phyloP scores from a whole-genome alignment of 169 alveolate species.

The Plasmodium adleri region DNA sequence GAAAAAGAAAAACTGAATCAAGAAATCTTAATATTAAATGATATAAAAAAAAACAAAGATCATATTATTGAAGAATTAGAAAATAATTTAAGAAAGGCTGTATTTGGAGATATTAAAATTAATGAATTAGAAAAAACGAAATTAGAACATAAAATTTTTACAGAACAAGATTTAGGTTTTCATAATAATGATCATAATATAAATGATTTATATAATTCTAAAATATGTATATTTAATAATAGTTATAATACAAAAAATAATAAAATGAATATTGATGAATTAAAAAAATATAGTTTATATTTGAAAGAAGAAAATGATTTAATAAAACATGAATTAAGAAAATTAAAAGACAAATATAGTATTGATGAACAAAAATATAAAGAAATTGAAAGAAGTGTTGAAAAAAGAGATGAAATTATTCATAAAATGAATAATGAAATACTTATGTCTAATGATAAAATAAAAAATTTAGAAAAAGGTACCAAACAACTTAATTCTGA shows the following conservation, averaged over 20 bases:
- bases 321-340: conserved; percentile 66
- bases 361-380: conserved; percentile 56
- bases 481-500: conserved; percentile 53
- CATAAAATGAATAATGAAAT: conserved; percentile 65
- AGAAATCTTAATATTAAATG: conserved; percentile 49
- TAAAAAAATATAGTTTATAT: conserved; percentile 60
- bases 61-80: conserved; percentile 63
- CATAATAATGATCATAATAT: conserved; percentile 15
- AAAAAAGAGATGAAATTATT: conserved; percentile 71
- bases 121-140: conserved; percentile 49
- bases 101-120: conserved; percentile 64
- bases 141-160: conserved; percentile 47
- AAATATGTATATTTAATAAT: conserved; percentile 62
- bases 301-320: conserved; percentile 72
- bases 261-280: conserved; percentile 9
- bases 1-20: conserved; percentile 67
- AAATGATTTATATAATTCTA: conserved; percentile 25
- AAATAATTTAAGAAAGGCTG: conserved; percentile 75
- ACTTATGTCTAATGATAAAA: conserved; percentile 53
- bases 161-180: conserved; percentile 65
- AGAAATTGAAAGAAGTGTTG: conserved; percentile 62
- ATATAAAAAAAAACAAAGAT: conserved; percentile 60
- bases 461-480: conserved; percentile 61
- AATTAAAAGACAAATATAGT: conserved; percentile 36
- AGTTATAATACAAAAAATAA: neutral